Evolutionary conservation across 257 asterid species (phyloP).

Genomic region (Nicotiana undulata): DNA sequence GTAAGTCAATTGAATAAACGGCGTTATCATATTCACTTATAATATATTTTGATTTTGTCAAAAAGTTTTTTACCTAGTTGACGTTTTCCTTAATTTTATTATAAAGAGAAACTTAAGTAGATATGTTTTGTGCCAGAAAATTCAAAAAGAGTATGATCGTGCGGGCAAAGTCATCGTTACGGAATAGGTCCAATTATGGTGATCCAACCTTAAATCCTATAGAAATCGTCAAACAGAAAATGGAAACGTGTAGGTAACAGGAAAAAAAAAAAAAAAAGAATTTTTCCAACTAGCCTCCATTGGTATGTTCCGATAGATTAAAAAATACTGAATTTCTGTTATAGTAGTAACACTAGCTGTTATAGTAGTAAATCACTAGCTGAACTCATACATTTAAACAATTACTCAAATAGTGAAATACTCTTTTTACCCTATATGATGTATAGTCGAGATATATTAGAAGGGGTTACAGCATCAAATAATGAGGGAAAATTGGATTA

Average conservation of each 20-base stretch:
- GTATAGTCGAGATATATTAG: not conserved
- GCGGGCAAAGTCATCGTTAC: not conserved
- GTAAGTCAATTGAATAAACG: too few relatives aligned
- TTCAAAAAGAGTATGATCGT: not conserved
- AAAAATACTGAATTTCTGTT: not conserved
- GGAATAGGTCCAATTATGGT: not conserved
- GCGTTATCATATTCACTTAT: too few relatives aligned
- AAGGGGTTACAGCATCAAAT: too few relatives aligned
- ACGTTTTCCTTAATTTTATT: not conserved
- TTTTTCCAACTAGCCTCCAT: not conserved
- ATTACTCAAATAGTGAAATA: not conserved
- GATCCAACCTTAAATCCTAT: not conserved
- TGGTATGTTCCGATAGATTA: too few relatives aligned
- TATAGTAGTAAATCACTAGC: not conserved
- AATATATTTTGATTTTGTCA: too few relatives aligned
- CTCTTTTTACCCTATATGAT: not conserved
- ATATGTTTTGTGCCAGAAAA: not conserved
- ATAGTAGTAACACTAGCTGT: too few relatives aligned
- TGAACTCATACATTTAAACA: not conserved
- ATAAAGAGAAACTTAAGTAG: not conserved
- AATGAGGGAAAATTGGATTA: too few relatives aligned
- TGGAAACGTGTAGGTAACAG: not conserved
- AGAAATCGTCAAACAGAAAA: not conserved
- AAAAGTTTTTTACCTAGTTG: not conserved
- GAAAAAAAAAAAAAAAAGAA: too few relatives aligned